These are phyloP conservation scores for Umbelopsis sp. DNA, from an alignment of 371 early-diverging fungal genomes.

Conservation along the genomic window DNA sequence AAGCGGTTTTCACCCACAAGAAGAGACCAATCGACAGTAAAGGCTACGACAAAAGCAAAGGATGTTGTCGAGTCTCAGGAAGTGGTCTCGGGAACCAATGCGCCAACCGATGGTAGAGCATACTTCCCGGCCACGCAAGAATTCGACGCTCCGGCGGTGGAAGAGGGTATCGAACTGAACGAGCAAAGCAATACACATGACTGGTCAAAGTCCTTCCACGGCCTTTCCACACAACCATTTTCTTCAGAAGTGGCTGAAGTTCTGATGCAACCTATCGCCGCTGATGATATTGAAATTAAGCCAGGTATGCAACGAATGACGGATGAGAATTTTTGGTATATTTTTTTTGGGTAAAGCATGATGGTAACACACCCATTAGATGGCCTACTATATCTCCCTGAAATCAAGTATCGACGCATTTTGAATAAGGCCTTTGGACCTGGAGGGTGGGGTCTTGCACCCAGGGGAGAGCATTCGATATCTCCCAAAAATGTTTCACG, in stretches of 20 bases:
- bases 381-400: constrained; percentile 92
- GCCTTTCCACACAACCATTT: constrained; percentile 77
- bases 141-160: constrained; percentile 25
- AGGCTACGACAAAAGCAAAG: background rate
- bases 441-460: constrained; percentile 93
- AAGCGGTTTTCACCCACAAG: background rate
- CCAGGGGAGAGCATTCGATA: constrained; percentile 90
- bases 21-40: background rate
- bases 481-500: constrained; percentile 79
- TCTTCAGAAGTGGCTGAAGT: constrained; percentile 70
- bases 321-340: background rate
- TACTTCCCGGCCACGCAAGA: constrained; percentile 28
- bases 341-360: background rate
- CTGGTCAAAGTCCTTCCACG: constrained; percentile 78
- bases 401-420: constrained; percentile 95
- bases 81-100: background rate
- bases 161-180: constrained; percentile 16
- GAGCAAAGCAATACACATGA: constrained; percentile 35
- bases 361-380: constrained; percentile 50
- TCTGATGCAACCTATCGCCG: constrained; percentile 71
- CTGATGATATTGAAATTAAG: constrained; percentile 89
- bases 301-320: constrained; percentile 64
- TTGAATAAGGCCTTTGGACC: constrained; percentile 95
- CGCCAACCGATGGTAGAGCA: background rate
- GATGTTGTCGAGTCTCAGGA: background rate